Conservation (phyloP, 2,329 filamentous ascomycete species). For the Fusarium domesticum region DNA sequence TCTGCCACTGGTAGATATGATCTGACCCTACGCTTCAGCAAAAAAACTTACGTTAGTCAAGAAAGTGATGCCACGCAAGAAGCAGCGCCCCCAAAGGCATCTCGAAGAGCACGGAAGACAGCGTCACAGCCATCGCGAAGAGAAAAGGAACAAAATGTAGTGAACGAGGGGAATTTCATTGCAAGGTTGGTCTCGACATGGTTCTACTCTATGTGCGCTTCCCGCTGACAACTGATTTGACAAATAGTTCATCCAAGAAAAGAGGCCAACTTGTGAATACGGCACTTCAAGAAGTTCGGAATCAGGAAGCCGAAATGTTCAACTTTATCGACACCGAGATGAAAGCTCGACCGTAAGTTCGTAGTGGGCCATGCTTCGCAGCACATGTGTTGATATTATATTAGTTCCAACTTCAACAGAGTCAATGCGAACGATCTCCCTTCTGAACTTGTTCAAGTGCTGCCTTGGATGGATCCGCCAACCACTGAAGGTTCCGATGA, state of each 20-base stretch:
- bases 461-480: constrained; percentile 19
- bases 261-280: constrained; percentile 10
- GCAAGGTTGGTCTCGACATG: neutral
- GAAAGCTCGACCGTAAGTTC: constrained; percentile 12
- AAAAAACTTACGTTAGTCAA: constrained; percentile 5
- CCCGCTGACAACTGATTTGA: neutral
- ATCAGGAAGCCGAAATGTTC: constrained; percentile 20
- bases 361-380: neutral
- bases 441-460: constrained; percentile 7
- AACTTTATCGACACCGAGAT: constrained; percentile 21
- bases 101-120: constrained; percentile 10
- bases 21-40: neutral
- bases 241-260: constrained; percentile 4
- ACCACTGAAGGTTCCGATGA: neutral
- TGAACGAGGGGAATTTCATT: neutral
- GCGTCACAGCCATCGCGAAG: constrained; percentile 1
- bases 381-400: neutral
- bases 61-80: constrained; percentile 13
- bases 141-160: constrained; percentile 1
- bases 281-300: constrained; percentile 25
- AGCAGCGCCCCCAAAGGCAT: constrained; percentile 13
- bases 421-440: constrained; percentile 4
- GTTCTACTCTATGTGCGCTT: neutral
- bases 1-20: constrained; percentile 19
- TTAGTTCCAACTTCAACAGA: constrained; percentile 6